phyloP scores from a whole-genome alignment of 208 protist genomes.

The Porcisia hertigi region DNA sequence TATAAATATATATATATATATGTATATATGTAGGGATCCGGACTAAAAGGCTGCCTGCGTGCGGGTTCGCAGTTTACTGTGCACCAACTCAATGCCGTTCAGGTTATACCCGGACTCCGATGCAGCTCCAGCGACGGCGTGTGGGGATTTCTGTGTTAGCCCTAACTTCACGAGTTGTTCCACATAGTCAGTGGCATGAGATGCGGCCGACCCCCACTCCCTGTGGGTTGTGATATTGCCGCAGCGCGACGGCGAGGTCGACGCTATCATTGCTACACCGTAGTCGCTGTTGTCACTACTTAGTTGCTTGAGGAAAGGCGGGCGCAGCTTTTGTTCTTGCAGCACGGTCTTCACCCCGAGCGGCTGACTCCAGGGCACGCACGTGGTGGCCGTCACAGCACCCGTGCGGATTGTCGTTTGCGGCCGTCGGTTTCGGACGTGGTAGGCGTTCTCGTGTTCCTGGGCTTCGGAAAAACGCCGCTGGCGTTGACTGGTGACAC shows the following conservation, averaged over 20 bases:
- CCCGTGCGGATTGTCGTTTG: constrained; percentile 1
- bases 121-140: background rate
- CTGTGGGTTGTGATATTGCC: background rate
- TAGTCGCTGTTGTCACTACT: background rate
- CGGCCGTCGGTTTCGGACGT: constrained; percentile 6
- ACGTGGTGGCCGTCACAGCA: background rate
- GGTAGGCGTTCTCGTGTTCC: background rate
- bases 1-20: too few relatives aligned
- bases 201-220: background rate
- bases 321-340: background rate
- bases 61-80: constrained; percentile 19
- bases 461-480: constrained; percentile 15
- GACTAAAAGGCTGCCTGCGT: background rate
- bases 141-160: background rate
- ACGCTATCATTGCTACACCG: background rate
- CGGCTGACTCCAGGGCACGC: background rate
- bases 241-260: background rate
- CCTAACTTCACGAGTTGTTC: background rate
- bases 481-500: constrained; percentile 11
- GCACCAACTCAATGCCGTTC: constrained; percentile 22
- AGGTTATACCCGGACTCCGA: constrained; percentile 5
- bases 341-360: background rate
- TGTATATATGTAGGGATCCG: too few relatives aligned
- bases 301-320: background rate
- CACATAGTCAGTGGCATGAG: background rate